phyloP scores from a whole-genome alignment of 2,329 filamentous ascomycete genomes.

The Penicillium sp. region DNA sequence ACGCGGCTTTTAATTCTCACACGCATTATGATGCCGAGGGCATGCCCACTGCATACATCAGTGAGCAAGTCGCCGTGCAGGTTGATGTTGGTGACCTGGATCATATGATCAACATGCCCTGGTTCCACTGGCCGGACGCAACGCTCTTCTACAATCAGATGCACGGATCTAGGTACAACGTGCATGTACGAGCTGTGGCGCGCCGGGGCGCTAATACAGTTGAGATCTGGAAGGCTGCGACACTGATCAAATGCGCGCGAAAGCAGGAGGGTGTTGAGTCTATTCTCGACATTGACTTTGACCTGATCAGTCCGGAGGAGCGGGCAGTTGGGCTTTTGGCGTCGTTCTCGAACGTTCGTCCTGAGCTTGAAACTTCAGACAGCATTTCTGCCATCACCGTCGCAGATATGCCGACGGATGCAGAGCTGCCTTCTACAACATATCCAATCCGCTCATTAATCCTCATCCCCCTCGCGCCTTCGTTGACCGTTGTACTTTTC shows the following conservation, averaged over 20 bases:
- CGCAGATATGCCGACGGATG: background rate
- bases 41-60: background rate
- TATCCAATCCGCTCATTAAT: slow-evolving; percentile 5
- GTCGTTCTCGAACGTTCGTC: background rate
- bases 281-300: background rate
- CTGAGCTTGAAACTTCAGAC: background rate
- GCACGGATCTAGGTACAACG: slow-evolving; percentile 4
- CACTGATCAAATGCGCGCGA: background rate
- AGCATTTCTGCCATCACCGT: background rate
- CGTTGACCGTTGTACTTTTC: background rate
- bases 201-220: background rate
- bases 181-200: slow-evolving; percentile 2
- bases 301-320: background rate
- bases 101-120: slow-evolving; percentile 13
- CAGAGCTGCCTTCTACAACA: background rate
- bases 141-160: slow-evolving; percentile 9
- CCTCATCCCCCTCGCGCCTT: slow-evolving; percentile 4
- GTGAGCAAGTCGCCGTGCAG: background rate
- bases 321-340: background rate
- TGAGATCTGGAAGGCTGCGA: slow-evolving; percentile 12
- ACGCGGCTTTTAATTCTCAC: background rate
- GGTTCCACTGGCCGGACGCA: slow-evolving; percentile 9
- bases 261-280: background rate
- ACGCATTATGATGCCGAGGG: background rate
- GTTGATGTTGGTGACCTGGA: slow-evolving; percentile 1